A percentile compares a stretch with the other conserved stretches of the same genome.
These are phyloP conservation scores for Lachnellula arida DNA, from an alignment of 2,329 filamentous ascomycete species.

Conservation along the genomic window DNA sequence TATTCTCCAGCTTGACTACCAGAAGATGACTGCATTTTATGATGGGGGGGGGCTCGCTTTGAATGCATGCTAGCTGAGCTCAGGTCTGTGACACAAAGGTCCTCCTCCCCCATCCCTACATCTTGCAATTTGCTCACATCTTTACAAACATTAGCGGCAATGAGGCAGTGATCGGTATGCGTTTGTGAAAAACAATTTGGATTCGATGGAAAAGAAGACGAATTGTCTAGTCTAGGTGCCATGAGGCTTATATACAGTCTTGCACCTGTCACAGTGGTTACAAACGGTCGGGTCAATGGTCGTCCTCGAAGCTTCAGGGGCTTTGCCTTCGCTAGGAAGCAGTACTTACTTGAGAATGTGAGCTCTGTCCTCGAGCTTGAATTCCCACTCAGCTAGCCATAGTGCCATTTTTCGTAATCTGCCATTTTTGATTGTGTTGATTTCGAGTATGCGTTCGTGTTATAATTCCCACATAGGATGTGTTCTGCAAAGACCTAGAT, in stretches of 20 bases:
- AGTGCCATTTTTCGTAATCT: slow-evolving; percentile 36
- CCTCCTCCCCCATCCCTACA: too few species aligned
- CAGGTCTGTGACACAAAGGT: too few species aligned
- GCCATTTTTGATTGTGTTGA: slow-evolving; percentile 4
- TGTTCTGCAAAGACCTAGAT: too few species aligned
- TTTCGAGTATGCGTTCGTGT: not conserved
- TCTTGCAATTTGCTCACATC: too few species aligned
- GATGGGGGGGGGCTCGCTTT: too few species aligned
- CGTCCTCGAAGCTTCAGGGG: too few species aligned
- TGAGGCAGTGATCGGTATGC: slow-evolving; percentile 42
- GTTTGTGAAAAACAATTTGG: slow-evolving; percentile 29
- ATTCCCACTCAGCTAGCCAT: too few species aligned
- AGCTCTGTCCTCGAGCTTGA: slow-evolving; percentile 42
- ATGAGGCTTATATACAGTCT: slow-evolving; percentile 27
- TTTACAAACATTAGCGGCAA: too few species aligned
- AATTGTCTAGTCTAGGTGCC: slow-evolving; percentile 48
- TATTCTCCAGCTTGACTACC: slow-evolving; percentile 36
- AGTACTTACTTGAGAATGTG: slow-evolving; percentile 34
- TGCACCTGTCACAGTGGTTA: slow-evolving; percentile 56
- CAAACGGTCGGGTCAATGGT: not conserved
- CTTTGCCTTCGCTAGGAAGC: not conserved
- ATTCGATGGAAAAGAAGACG: slow-evolving; percentile 39
- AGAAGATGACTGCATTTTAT: too few species aligned
- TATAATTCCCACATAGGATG: too few species aligned
- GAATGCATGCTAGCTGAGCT: too few species aligned